phyloP scores from a whole-genome alignment of 176 grass and related monocot species.

The Urochloa ruziziensis region DNA sequence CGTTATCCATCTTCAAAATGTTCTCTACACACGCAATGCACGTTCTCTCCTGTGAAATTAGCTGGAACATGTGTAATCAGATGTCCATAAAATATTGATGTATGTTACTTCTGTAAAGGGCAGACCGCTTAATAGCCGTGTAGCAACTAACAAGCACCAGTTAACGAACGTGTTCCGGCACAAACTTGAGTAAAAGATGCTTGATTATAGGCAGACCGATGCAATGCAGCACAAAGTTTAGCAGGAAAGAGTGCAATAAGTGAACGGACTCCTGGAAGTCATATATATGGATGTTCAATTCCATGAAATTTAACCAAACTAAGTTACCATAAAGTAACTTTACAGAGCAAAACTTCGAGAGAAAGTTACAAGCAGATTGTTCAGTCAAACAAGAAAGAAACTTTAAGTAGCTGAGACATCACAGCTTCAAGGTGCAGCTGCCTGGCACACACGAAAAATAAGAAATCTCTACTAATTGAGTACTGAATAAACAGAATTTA shows the following conservation, averaged over 20 bases:
- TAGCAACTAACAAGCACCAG: background rate
- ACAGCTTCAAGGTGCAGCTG: background rate
- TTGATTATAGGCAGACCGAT: background rate
- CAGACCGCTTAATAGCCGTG: background rate
- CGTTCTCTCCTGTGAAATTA: background rate
- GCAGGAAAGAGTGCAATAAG: background rate
- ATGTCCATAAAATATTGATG: background rate
- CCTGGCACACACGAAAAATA: background rate
- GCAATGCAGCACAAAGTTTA: background rate
- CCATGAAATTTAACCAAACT: background rate
- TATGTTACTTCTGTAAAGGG: background rate
- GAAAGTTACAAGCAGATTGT: background rate
- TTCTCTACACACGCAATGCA: slow-evolving; percentile 8
- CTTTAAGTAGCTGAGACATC: background rate
- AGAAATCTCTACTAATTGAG: background rate
- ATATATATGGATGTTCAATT: background rate
- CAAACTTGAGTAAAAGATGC: background rate
- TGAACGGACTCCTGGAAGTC: background rate
- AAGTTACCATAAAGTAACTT: background rate
- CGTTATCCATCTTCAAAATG: slow-evolving; percentile 10
- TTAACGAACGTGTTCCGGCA: background rate
- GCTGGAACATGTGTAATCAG: background rate
- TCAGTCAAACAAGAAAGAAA: background rate
- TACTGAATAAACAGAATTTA: background rate
- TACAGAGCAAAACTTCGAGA: background rate